Percentiles rank a stretch among this genome's conserved stretches.
Conservation (phyloP, 257 asterid species). For the Cinchona pubescens region DNA sequence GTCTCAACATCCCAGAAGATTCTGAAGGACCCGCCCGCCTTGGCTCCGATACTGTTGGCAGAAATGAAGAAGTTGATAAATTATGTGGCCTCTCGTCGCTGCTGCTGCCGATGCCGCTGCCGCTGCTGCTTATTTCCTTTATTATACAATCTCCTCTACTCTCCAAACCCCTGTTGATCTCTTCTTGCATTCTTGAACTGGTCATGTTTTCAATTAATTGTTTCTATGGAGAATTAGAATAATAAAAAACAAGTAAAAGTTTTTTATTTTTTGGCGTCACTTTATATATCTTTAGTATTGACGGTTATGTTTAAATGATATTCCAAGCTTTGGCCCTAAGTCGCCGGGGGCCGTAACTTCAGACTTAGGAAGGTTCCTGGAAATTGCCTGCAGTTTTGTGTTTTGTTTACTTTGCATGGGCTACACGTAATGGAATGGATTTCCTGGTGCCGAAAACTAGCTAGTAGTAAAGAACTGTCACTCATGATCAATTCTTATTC, state of each 20-base stretch:
- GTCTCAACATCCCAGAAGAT: slow-evolving; percentile 11
- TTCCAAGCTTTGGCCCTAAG: too few relatives aligned
- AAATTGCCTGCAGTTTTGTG: slow-evolving; percentile 15
- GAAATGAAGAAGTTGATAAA: slow-evolving; percentile 25
- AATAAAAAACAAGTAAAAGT: too few relatives aligned
- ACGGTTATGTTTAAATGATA: too few relatives aligned
- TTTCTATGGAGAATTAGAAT: too few relatives aligned
- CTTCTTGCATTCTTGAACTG: slow-evolving; percentile 1
- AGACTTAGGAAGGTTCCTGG: slow-evolving; percentile 16
- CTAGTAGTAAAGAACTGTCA: not conserved
- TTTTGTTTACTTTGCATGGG: slow-evolving; percentile 13
- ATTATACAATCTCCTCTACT: slow-evolving; percentile 12
- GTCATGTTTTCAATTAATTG: slow-evolving; percentile 10
- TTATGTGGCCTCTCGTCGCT: slow-evolving; percentile 16
- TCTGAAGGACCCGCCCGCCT: slow-evolving; percentile 13
- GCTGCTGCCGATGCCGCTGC: not conserved
- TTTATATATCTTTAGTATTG: not conserved
- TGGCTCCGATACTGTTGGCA: slow-evolving; percentile 26
- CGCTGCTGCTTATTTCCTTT: slow-evolving; percentile 2
- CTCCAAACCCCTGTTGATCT: slow-evolving; percentile 26
- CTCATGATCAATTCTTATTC: too few relatives aligned
- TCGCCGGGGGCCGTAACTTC: too few relatives aligned
- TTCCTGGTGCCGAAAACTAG: not conserved
- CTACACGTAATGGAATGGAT: slow-evolving; percentile 1
- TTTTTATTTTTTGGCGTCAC: not conserved